Evolutionary conservation across 768 basidiomycete genomes (phyloP), one percentile per base, ranked within the genome.

Genomic region (Lactifluus echinatus): DNA sequence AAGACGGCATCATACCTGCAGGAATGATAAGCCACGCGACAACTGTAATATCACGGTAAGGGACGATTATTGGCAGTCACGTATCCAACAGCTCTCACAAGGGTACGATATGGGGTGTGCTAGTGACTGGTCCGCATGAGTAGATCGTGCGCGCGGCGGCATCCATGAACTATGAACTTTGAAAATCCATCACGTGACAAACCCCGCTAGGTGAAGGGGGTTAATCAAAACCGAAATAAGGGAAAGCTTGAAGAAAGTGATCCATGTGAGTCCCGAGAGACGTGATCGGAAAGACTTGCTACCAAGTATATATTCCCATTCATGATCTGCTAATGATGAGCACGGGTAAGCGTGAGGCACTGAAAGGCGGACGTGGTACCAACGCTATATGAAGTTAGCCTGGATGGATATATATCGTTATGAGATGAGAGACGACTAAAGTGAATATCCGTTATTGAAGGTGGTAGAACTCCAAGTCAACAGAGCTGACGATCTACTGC

Each of bases 341-440:
- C 23, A 14, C 36, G 3, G 31, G 24, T 31, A 50, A 12, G 4
- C 21, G 47, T 3, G 39, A 17, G 21, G 8, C 15, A n/a, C 34
- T 49, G 23, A 31, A 23, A 24, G 14, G 55, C 57, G 8, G 34
- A 59, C 57, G 36, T 36, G 15, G 21, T 50, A 55, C 39, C 57
- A 59, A 19, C 48, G 47, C 48, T 34, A 55, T 42, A 55, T 59
- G 3, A 59, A 59, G 47, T 49, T 31, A 33, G 47, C 53, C 12
- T 59, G 57, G 39, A 59, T 55, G 6, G 57, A n/a, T n/a, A n/a
- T n/a, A n/a, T n/a, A n/a, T n/a, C n/a, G n/a, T n/a, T n/a, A n/a
- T n/a, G n/a, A n/a, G n/a, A n/a, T n/a, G n/a, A n/a, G n/a, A n/a
- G n/a, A n/a, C n/a, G n/a, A n/a, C n/a, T n/a, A n/a, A n/a, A n/a